Evolutionary conservation across 1,139 yeast species (phyloP).

Genomic region (Hyphopichia buzzinii): DNA sequence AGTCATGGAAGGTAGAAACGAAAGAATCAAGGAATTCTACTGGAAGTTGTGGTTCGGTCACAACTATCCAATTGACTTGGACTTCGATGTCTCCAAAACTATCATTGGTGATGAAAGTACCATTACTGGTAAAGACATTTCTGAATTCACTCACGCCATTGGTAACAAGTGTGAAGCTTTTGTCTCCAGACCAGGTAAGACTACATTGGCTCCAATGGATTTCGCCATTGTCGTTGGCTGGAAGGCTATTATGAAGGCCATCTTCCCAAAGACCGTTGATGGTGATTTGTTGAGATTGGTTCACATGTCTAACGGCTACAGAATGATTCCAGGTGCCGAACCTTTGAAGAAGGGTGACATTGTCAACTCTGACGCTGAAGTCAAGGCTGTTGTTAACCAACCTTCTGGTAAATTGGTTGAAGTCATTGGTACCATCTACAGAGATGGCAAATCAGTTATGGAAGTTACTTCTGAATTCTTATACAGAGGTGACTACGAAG

Average conservation of each 20-base stretch:
- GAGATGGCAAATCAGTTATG: slow-evolving; percentile 79
- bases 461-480: slow-evolving; percentile 94
- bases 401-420: slow-evolving; percentile 94
- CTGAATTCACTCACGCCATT: slow-evolving; percentile 94
- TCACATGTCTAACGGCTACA: slow-evolving; percentile 92
- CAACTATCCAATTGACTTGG: slow-evolving; percentile 52
- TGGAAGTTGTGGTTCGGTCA: slow-evolving; percentile 97
- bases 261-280: slow-evolving; percentile 94
- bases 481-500: slow-evolving; percentile 88
- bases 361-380: slow-evolving; percentile 78
- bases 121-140: slow-evolving; percentile 74
- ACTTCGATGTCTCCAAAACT: slow-evolving; percentile 66
- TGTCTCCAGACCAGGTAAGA: slow-evolving; percentile 82
- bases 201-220: slow-evolving; percentile 95
- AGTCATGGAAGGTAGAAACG: slow-evolving; percentile 86
- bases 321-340: slow-evolving; percentile 87
- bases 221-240: slow-evolving; percentile 98
- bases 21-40: slow-evolving; percentile 91
- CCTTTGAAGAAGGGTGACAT: slow-evolving; percentile 88
- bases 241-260: slow-evolving; percentile 96
- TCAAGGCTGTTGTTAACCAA: slow-evolving; percentile 86
- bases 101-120: slow-evolving; percentile 70
- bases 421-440: slow-evolving; percentile 84
- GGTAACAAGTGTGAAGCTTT: slow-evolving; percentile 97
- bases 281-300: slow-evolving; percentile 94